Evolutionary conservation across 1,284 basidiomycete species (phyloP).

Genomic region (Sphaerobolus stellatus): DNA sequence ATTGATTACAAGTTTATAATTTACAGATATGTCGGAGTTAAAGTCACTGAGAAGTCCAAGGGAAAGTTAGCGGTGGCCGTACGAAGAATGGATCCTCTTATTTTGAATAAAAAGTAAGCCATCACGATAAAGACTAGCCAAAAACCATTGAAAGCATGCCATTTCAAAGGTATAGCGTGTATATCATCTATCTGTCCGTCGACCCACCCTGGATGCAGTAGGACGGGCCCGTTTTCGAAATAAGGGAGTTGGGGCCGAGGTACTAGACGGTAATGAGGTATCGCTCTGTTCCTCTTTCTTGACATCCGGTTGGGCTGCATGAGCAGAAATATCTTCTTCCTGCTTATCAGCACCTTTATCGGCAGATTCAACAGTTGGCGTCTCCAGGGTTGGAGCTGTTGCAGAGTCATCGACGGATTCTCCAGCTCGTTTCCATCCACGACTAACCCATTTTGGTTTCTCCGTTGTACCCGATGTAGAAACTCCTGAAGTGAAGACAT

Average conservation of each 20-base stretch:
- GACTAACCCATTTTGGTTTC: slow-evolving; percentile 37
- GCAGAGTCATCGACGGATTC: slow-evolving; percentile 12
- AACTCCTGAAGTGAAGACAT: neutral
- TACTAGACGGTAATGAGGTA: neutral
- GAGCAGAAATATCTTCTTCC: slow-evolving; percentile 15
- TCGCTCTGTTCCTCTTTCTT: slow-evolving; percentile 18
- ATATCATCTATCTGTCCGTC: slow-evolving; percentile 17
- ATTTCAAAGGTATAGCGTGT: no score
- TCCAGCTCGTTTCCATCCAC: slow-evolving; percentile 39
- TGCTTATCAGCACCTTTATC: slow-evolving; percentile 10
- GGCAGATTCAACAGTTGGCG: slow-evolving; percentile 5
- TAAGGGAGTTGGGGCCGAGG: slow-evolving; percentile 27
- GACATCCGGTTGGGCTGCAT: slow-evolving; percentile 13
- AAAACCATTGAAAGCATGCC: no score
- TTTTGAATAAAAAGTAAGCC: no score
- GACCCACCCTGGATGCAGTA: slow-evolving; percentile 26
- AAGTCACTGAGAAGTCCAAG: no score
- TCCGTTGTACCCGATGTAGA: slow-evolving; percentile 9
- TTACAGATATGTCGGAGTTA: no score
- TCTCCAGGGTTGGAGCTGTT: slow-evolving; percentile 5
- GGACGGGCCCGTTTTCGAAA: slow-evolving; percentile 48
- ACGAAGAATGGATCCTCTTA: no score
- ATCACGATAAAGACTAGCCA: no score
- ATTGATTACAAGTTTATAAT: no score
- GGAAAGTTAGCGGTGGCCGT: no score